A percentile compares a stretch with the other conserved stretches of the same genome.
Evolutionary conservation across 1,284 basidiomycete genomes (phyloP).

Genomic region (Sporisorium exsertum): DNA sequence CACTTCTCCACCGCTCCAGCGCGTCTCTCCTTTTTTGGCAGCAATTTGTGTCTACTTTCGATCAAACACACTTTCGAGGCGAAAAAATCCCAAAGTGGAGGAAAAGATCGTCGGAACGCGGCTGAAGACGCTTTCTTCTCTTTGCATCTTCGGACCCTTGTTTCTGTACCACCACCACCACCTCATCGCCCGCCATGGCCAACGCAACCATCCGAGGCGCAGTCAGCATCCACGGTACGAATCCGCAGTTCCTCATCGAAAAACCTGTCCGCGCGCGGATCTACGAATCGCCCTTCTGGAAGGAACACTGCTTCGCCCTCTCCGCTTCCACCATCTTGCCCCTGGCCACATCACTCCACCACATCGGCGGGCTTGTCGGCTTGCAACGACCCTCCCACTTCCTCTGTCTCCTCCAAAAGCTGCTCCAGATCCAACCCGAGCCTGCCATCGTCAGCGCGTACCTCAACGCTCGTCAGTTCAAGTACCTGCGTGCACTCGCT

Average conservation of each 20-base stretch:
- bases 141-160: conserved; percentile 5
- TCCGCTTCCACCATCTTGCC: conserved; percentile 90
- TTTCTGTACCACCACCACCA: conserved; percentile 1
- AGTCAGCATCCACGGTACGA: conserved; percentile 88
- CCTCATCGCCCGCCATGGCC: conserved; percentile 73
- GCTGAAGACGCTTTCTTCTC: conserved; percentile 3
- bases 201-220: conserved; percentile 88
- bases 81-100: conserved; percentile 4
- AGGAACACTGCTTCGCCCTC: conserved; percentile 75
- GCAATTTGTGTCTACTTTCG: neutral
- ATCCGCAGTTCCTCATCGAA: conserved; percentile 89
- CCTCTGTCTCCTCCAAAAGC: conserved; percentile 92
- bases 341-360: conserved; percentile 83
- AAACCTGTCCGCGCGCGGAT: conserved; percentile 95
- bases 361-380: conserved; percentile 80
- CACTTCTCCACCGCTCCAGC: conserved; percentile 9
- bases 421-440: conserved; percentile 96
- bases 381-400: conserved; percentile 60
- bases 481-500: conserved; percentile 91
- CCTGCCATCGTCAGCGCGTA: conserved; percentile 96
- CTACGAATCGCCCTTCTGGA: conserved; percentile 96
- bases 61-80: neutral
- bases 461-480: conserved; percentile 89
- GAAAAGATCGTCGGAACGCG: neutral
- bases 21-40: conserved; percentile 2